These are phyloP conservation scores for Tetraselmis striata DNA, from an alignment of 139 green algal species.

Conservation along the genomic window DNA sequence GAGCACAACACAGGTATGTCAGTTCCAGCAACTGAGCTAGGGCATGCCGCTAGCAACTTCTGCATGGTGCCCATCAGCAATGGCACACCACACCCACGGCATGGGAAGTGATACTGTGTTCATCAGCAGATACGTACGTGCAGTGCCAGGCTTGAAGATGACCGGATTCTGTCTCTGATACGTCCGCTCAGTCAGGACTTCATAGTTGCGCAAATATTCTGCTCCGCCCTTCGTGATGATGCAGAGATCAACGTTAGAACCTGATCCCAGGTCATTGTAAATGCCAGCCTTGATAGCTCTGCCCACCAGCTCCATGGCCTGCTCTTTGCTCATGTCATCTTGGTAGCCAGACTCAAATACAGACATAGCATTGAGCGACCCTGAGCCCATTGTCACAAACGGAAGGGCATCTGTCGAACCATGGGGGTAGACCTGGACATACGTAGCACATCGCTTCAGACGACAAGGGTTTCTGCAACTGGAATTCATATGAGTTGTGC, in stretches of 20 bases:
- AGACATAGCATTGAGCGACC: conserved; percentile 93
- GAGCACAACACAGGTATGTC: not conserved
- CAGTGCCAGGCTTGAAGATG: conserved; percentile 60
- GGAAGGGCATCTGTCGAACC: conserved; percentile 94
- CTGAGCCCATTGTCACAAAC: conserved; percentile 95
- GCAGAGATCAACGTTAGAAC: conserved; percentile 96
- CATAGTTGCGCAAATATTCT: conserved; percentile 86
- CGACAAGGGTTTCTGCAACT: too few relatives aligned
- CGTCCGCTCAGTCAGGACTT: conserved; percentile 82
- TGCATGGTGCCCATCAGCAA: not conserved
- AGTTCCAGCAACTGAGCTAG: not conserved
- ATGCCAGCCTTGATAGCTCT: conserved; percentile 74
- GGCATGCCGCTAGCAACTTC: not conserved
- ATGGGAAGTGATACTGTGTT: conserved; percentile 1
- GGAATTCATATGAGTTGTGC: too few relatives aligned
- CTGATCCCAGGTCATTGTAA: conserved; percentile 94
- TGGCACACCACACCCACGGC: not conserved
- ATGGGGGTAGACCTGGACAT: conserved; percentile 93
- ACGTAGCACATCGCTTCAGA: too few relatives aligned
- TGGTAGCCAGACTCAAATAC: conserved; percentile 95
- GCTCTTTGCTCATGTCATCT: conserved; percentile 82
- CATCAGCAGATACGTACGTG: conserved; percentile 37
- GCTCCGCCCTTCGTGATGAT: conserved; percentile 83
- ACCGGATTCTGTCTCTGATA: conserved; percentile 74
- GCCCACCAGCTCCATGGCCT: conserved; percentile 79